Percentiles rank a stretch among this genome's conserved stretches.
Evolutionary conservation across 108 stramenopile species (phyloP).

Genomic region (Aurantiochytrium sp.): DNA sequence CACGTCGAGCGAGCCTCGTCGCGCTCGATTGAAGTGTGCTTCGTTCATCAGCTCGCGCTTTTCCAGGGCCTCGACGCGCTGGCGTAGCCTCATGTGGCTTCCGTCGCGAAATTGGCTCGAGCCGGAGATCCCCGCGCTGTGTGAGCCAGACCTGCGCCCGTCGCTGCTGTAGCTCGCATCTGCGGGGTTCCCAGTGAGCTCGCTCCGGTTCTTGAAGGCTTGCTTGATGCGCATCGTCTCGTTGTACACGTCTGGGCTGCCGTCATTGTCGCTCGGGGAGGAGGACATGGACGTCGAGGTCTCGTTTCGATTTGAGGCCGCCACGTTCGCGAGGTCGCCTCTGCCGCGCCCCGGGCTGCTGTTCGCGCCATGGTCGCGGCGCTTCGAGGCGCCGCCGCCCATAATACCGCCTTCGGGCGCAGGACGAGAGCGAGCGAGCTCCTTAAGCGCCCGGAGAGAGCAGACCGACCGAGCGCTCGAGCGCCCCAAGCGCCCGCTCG

Average conservation of each 20-base stretch:
- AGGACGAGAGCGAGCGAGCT: too few species aligned
- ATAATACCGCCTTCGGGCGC: too few species aligned
- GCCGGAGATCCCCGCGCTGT: neutral
- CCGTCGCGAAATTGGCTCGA: neutral
- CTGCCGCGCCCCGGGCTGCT: too few species aligned
- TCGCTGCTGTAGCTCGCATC: neutral
- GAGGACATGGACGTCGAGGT: too few species aligned
- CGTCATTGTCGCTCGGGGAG: neutral
- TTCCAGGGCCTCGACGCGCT: neutral
- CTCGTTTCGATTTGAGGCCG: too few species aligned
- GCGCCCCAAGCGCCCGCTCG: too few species aligned
- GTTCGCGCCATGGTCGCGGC: neutral
- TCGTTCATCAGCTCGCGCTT: neutral
- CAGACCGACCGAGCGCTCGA: too few species aligned
- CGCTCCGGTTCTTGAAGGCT: neutral
- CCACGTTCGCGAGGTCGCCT: too few species aligned
- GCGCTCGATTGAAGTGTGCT: neutral
- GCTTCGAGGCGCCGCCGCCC: neutral
- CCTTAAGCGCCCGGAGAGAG: too few species aligned
- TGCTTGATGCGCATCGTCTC: neutral
- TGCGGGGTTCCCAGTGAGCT: neutral
- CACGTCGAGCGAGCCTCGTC: neutral
- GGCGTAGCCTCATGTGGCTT: neutral
- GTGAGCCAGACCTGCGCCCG: neutral
- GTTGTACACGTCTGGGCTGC: neutral